Conservation (phyloP, 2,329 filamentous ascomycete species). For the Zopfia rhizophila region DNA sequence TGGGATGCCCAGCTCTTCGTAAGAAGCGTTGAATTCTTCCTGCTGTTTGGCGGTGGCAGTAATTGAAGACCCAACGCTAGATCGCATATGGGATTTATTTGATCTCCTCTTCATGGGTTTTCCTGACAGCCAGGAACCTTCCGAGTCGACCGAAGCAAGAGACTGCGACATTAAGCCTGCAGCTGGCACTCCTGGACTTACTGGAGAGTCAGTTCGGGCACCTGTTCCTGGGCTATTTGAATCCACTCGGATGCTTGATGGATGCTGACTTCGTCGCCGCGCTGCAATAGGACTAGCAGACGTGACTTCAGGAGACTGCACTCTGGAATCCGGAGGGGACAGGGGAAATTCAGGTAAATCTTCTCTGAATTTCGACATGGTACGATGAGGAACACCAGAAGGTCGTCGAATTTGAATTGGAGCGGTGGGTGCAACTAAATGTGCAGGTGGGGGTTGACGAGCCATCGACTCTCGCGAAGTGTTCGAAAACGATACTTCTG, state of each 20-base stretch:
- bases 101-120: slow-evolving; percentile 65
- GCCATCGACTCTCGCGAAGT: slow-evolving; percentile 89
- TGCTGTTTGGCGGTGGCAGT: slow-evolving; percentile 51
- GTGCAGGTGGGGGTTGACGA: slow-evolving; percentile 62
- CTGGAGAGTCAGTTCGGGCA: slow-evolving; percentile 55
- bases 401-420: slow-evolving; percentile 56
- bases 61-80: slow-evolving; percentile 58
- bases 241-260: slow-evolving; percentile 45
- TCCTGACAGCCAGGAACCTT: slow-evolving; percentile 94
- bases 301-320: slow-evolving; percentile 79
- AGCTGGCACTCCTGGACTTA: slow-evolving; percentile 43
- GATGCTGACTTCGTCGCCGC: slow-evolving; percentile 50
- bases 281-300: slow-evolving; percentile 53
- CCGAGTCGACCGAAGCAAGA: slow-evolving; percentile 92
- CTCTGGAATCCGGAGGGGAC: slow-evolving; percentile 84
- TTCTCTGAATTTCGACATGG: slow-evolving; percentile 90
- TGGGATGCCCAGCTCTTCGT: slow-evolving; percentile 72
- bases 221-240: slow-evolving; percentile 34
- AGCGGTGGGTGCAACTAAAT: slow-evolving; percentile 55
- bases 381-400: slow-evolving; percentile 75
- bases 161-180: slow-evolving; percentile 74
- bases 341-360: slow-evolving; percentile 87
- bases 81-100: slow-evolving; percentile 56
- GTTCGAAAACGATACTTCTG: slow-evolving; percentile 82
- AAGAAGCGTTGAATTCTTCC: slow-evolving; percentile 67